Percentiles rank a stretch among this genome's conserved stretches.
Evolutionary conservation across 2,329 filamentous ascomycete species (phyloP).

Genomic region (Incumbomyces delicatus): DNA sequence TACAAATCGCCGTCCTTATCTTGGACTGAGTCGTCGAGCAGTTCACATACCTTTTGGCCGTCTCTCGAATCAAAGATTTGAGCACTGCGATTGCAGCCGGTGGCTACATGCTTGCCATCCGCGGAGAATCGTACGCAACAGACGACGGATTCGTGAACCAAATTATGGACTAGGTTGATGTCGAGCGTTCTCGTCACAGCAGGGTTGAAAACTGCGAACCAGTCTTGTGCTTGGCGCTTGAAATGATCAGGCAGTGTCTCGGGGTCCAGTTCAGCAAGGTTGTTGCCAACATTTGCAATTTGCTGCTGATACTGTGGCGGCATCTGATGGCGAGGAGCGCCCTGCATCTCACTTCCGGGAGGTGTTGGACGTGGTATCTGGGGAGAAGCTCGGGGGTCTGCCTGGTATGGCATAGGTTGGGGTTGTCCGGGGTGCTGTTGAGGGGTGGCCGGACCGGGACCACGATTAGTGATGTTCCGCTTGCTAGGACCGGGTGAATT

Average conservation of each 20-base stretch:
- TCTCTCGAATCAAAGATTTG: slow-evolving; percentile 92
- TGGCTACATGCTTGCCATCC: slow-evolving; percentile 91
- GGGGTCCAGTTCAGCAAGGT: slow-evolving; percentile 75
- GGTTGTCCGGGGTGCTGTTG: slow-evolving; percentile 75
- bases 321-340: slow-evolving; percentile 18
- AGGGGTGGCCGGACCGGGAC: slow-evolving; percentile 67
- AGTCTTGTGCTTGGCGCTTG: slow-evolving; percentile 83
- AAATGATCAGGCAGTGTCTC: slow-evolving; percentile 75
- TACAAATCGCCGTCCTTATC: slow-evolving; percentile 88
- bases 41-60: slow-evolving; percentile 76
- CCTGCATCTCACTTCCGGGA: slow-evolving; percentile 32
- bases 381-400: slow-evolving; percentile 71
- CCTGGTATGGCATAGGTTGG: slow-evolving; percentile 50
- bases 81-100: slow-evolving; percentile 96
- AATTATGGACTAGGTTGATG: slow-evolving; percentile 85
- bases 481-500: slow-evolving; percentile 79
- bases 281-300: slow-evolving; percentile 50
- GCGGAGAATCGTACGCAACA: slow-evolving; percentile 96
- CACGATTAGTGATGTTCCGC: slow-evolving; percentile 49
- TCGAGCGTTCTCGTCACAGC: slow-evolving; percentile 80
- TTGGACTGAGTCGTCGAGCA: slow-evolving; percentile 72
- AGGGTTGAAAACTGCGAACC: slow-evolving; percentile 96
- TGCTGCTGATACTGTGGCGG: slow-evolving; percentile 43
- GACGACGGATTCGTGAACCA: slow-evolving; percentile 90
- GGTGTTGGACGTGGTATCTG: slow-evolving; percentile 78